Conservation (phyloP, 306 rosid genomes). For the Quercus variabilis region DNA sequence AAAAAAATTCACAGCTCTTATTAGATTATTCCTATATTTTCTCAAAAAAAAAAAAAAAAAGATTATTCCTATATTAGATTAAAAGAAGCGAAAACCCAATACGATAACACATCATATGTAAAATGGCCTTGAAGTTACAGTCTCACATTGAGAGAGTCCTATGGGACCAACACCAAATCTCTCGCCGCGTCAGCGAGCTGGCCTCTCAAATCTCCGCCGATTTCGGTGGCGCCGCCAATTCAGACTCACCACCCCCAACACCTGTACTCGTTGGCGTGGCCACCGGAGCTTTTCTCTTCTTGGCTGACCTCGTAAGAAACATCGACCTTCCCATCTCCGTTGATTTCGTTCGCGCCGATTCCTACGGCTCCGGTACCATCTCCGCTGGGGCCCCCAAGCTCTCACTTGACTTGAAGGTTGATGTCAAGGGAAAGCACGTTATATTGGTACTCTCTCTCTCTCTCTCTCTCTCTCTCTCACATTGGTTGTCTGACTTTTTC, state of each 20-base stretch:
- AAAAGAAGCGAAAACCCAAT: no score
- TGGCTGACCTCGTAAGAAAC: constrained; percentile 77
- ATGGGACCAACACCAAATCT: constrained; percentile 65
- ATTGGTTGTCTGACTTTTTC: neutral
- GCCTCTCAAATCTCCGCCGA: constrained; percentile 57
- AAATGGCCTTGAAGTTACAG: constrained; percentile 27
- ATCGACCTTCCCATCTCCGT: constrained; percentile 56
- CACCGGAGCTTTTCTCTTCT: constrained; percentile 79
- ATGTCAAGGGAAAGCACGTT: constrained; percentile 58
- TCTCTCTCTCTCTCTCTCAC: neutral
- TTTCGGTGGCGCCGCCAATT: neutral
- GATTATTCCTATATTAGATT: no score
- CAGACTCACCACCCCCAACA: neutral
- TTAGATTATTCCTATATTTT: no score
- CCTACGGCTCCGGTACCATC: constrained; percentile 67
- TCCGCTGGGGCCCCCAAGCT: constrained; percentile 61
- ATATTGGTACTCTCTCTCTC: constrained; percentile 46
- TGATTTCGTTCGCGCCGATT: constrained; percentile 66
- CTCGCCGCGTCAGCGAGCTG: constrained; percentile 57
- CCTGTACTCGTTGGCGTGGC: constrained; percentile 76
- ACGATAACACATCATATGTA: neutral
- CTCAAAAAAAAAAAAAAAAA: no score
- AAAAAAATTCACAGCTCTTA: no score
- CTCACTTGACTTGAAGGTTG: constrained; percentile 62
- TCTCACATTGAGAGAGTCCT: constrained; percentile 60